These are phyloP conservation scores for Fragosphaeria purpurea DNA, from an alignment of 2,329 filamentous ascomycete species.

Conservation along the genomic window DNA sequence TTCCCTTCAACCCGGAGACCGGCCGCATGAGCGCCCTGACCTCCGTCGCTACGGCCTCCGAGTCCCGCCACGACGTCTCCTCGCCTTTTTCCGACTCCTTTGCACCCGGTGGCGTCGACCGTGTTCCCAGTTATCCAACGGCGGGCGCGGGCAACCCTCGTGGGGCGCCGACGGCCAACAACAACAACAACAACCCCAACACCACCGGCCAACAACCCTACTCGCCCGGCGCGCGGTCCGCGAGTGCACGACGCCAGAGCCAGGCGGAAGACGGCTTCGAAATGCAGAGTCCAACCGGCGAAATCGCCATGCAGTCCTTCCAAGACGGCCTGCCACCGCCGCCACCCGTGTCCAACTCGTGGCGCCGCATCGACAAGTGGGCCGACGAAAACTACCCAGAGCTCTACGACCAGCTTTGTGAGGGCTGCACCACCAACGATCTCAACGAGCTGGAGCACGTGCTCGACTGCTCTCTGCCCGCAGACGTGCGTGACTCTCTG, in stretches of 20 bases:
- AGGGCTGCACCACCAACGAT: slow-evolving; percentile 87
- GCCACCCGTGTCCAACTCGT: slow-evolving; percentile 80
- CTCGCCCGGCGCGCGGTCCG: slow-evolving; percentile 81
- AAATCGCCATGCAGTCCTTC: slow-evolving; percentile 96
- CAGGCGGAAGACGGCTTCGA: slow-evolving; percentile 59
- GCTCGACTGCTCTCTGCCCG: slow-evolving; percentile 84
- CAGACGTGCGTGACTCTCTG: slow-evolving; percentile 87
- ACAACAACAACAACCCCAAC: neutral
- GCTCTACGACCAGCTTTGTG: slow-evolving; percentile 84
- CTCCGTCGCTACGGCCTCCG: slow-evolving; percentile 78
- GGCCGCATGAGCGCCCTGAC: slow-evolving; percentile 74
- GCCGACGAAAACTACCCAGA: slow-evolving; percentile 92
- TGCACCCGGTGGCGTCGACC: slow-evolving; percentile 16
- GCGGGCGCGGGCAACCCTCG: slow-evolving; percentile 1
- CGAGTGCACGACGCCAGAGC: slow-evolving; percentile 55
- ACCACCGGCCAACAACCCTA: slow-evolving; percentile 44
- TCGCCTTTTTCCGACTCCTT: slow-evolving; percentile 69
- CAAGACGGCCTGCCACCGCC: slow-evolving; percentile 82
- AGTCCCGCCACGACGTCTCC: slow-evolving; percentile 77
- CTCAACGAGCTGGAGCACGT: slow-evolving; percentile 95
- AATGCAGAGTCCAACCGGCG: slow-evolving; percentile 57
- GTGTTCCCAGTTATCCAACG: slow-evolving; percentile 6
- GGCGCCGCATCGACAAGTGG: slow-evolving; percentile 91
- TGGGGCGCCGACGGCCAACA: neutral
- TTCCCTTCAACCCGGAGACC: slow-evolving; percentile 62